Conservation (phyloP, 495 filamentous ascomycete genomes). For the Aspergillus olivimuriae region DNA sequence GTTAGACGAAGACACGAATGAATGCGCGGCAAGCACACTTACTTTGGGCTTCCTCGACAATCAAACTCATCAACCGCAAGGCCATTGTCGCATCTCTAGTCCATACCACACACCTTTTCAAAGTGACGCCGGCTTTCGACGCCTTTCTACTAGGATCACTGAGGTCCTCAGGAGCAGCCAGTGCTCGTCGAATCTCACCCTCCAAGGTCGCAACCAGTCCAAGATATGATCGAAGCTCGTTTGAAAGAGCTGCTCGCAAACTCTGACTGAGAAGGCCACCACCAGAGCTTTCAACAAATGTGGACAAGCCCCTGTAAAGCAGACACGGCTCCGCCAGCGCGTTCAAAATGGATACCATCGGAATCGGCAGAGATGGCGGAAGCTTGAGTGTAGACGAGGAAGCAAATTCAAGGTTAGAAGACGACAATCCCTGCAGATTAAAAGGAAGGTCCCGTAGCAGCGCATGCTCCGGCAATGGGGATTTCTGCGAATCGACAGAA, state of each 20-base stretch:
- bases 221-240: conserved; percentile 83
- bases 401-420: conserved; percentile 71
- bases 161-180: conserved; percentile 59
- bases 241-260: conserved; percentile 79
- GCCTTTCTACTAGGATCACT: conserved; percentile 56
- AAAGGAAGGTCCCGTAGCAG: conserved; percentile 88
- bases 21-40: conserved; percentile 30
- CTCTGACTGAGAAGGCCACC: conserved; percentile 84
- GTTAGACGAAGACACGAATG: no score
- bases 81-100: conserved; percentile 97
- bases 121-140: conserved; percentile 84
- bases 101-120: conserved; percentile 96
- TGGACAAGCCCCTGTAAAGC: conserved; percentile 70
- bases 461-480: conserved; percentile 50
- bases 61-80: conserved; percentile 85
- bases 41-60: conserved; percentile 84
- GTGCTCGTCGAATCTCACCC: conserved; percentile 80
- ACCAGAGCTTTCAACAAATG: conserved; percentile 69
- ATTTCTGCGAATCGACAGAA: neutral
- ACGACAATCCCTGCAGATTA: conserved; percentile 89
- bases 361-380: conserved; percentile 71
- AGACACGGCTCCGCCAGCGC: conserved; percentile 89
- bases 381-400: conserved; percentile 60
- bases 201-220: conserved; percentile 90
- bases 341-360: conserved; percentile 81